A percentile compares a stretch with the other conserved stretches of the same genome.
phyloP scores from a whole-genome alignment of 225 moss, liverwort and hornwort genomes.

The Takakia lepidozioides region DNA sequence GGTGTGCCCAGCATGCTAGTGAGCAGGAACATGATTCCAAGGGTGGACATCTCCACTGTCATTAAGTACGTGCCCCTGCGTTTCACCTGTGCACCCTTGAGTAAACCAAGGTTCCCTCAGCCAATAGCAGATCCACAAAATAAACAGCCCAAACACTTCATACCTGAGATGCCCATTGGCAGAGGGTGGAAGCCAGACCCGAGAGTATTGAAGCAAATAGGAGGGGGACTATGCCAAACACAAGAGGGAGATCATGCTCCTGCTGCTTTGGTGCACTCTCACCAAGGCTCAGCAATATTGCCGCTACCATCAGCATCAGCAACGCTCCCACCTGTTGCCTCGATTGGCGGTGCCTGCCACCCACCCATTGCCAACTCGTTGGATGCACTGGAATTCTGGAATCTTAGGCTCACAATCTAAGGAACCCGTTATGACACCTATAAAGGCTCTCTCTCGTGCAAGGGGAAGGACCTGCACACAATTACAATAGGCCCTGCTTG shows the following conservation, averaged over 20 bases:
- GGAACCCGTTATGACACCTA: too few relatives aligned
- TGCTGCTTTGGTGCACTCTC: constrained; percentile 39
- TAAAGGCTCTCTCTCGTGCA: too few relatives aligned
- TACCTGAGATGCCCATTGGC: constrained; percentile 97
- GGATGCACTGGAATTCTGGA: too few relatives aligned
- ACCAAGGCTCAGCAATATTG: constrained; percentile 68
- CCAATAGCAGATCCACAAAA: too few relatives aligned
- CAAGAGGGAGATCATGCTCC: constrained; percentile 44
- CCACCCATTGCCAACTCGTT: too few relatives aligned
- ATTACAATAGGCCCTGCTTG: too few relatives aligned
- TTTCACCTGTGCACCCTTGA: constrained; percentile 72
- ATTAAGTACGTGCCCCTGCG: constrained; percentile 83
- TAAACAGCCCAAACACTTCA: constrained; percentile 2
- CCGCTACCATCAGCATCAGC: constrained; percentile 58
- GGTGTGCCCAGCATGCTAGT: constrained; percentile 79
- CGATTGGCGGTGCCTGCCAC: constrained; percentile 72
- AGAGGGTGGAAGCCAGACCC: constrained; percentile 89
- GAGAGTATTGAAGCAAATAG: constrained; percentile 81
- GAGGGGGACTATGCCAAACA: constrained; percentile 82
- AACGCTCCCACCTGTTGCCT: constrained; percentile 78
- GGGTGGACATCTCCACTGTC: constrained; percentile 92
- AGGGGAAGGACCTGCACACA: too few relatives aligned
- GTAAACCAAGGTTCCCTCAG: too few relatives aligned
- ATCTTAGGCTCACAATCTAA: too few relatives aligned
- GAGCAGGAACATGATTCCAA: constrained; percentile 56